Evolutionary conservation across 2,329 filamentous ascomycete genomes (phyloP), one percentile per base, ranked within the genome.

Genomic region (Penicillium verrucosum): DNA sequence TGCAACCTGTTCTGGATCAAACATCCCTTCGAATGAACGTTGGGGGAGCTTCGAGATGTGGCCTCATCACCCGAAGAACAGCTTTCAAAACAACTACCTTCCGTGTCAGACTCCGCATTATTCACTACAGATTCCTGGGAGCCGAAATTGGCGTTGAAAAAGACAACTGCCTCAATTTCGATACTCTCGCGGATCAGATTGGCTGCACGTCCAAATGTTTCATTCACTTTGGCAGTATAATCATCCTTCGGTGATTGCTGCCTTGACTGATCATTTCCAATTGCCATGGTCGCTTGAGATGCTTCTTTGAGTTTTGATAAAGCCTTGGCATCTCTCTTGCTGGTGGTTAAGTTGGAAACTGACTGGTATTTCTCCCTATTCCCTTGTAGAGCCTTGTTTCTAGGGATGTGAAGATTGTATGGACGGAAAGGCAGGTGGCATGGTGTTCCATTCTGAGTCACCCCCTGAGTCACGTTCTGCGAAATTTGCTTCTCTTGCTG

Each of bases 181-280:
- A 78, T 63, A 1, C 75, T 71, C 37, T 77, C 67, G 4, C 75
- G 67, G 27, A 80, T 69, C 3, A 79, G 73, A 23, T 72, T 72
- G 18, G 77, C 74, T 6, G 77, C 78, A 34, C 73, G 76, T 0
- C 73, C 72, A 42, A 79, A 78, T 1, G 78, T 60, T 11, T 66
- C 47, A 9, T 54, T 41, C 6, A 61, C 18, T 27, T 60, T 51
- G 8, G 38, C 30, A 16, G 42, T 32, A 30, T 59, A 57, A 21
- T 36, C 44, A 7, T 43, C 44, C n/a, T 49, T 60, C 6, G 51
- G 51, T n/a, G 57, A 42, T 37, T 38, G 18, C 42, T 46, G 45
- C 5, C 14, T n/a, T 32, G 16, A 23, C 8, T 37, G 30, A n/a
- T 49, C 47, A 1, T 29, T 34, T 9, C 36, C 25, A 2, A 9